Conservation (phyloP, 345 rosid genomes). For the Geranium rotundifolium region DNA sequence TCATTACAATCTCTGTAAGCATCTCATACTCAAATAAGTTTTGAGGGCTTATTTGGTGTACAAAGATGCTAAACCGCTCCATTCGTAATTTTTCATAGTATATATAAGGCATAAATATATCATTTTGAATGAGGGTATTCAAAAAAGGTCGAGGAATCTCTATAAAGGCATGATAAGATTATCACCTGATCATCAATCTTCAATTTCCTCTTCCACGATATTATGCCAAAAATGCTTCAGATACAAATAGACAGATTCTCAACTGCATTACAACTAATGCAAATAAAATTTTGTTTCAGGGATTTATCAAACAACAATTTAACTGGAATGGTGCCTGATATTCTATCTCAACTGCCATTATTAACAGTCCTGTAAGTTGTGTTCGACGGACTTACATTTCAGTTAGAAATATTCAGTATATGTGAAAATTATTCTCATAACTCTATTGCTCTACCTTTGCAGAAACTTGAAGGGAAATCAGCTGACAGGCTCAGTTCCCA, state of each 20-base stretch:
- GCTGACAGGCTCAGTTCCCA: conserved; percentile 39
- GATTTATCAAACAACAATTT: conserved; percentile 50
- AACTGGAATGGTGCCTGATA: conserved; percentile 33
- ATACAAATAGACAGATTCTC: no score
- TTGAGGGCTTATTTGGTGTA: background rate
- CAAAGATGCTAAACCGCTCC: no score
- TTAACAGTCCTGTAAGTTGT: conserved; percentile 11
- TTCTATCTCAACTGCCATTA: conserved; percentile 4
- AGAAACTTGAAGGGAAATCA: conserved; percentile 44
- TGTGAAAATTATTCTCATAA: background rate
- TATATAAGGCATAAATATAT: no score
- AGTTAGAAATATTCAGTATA: background rate
- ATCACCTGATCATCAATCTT: no score
- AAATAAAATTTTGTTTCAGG: conserved; percentile 9
- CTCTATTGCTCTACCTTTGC: background rate
- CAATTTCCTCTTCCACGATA: no score
- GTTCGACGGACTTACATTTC: background rate
- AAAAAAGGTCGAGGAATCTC: background rate
- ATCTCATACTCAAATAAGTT: conserved; percentile 1
- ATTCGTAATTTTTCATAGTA: no score
- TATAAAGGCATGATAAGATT: no score
- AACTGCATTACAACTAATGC: background rate
- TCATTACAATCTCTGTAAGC: conserved; percentile 34
- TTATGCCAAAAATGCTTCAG: no score
- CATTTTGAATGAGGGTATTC: background rate